Base-by-base conservation (phyloP, 1,284 basidiomycete species). In the Melampsora americana region DNA sequence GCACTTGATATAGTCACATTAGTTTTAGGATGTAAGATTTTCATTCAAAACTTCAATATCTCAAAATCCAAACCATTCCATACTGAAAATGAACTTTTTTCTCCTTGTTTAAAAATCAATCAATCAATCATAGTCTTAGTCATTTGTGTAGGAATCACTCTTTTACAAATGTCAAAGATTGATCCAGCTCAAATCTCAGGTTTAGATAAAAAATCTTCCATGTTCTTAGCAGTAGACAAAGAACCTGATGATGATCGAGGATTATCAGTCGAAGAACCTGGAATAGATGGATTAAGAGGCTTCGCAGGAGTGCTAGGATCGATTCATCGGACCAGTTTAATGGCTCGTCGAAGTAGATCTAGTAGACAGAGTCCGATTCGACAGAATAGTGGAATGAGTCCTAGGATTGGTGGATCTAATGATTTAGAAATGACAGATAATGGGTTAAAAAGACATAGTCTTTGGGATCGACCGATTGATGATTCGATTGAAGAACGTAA, bases 81-180 rank as follows among this genome's bases (percentile, higher is more conserved):
- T n/a, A 79, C 20, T 48, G 77, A 56, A 50, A 44, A 59, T n/a
- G n/a, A n/a, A n/a, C n/a, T n/a, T n/a, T n/a, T n/a, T n/a, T n/a
- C n/a, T n/a, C n/a, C n/a, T 20, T 48, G 20, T 20, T 48, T 20
- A 48, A 48, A 48, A 48, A 60, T 66, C 18, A 11, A 14, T 64
- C 53, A 7, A 72, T 48, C 46, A 5, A 5, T 53, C 50, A 79
- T 83, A 53, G 35, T 69, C 56, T 64, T 69, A 68, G 46, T 72
- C 74, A 59, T 67, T 75, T 83, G 84, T 80, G 84, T 92, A 20
- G 94, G 95, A 28, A 97, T 98, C 82, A 92, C 91, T 23, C 89
- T 99, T 78, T 89, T 99, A 11, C 95, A 99, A 84, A 90, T 99
- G 87, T 95, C 93, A 83, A 98, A 97, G 79, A 84, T 83, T 79